Evolutionary conservation across 352 stramenopile genomes (phyloP).

Genomic region (Phytophthora chlamydospora): DNA sequence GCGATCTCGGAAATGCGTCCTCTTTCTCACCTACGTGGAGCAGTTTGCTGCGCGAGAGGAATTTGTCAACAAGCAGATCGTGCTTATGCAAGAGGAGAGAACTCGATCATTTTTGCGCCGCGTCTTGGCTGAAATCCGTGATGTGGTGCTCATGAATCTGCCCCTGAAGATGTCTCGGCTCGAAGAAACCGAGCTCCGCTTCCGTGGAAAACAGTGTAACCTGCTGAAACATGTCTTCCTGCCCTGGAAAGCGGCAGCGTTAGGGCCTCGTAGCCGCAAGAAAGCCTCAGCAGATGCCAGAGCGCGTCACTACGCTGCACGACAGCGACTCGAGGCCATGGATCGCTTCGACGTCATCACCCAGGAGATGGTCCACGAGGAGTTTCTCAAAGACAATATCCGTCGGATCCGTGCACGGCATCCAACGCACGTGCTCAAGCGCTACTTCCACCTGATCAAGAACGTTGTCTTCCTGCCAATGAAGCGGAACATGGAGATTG

Average conservation of each 20-base stretch:
- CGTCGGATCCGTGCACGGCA: conserved; percentile 48
- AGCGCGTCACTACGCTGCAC: conserved; percentile 49
- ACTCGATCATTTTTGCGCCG: conserved; percentile 44
- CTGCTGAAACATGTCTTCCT: conserved; percentile 44
- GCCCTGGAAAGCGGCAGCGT: conserved; percentile 59
- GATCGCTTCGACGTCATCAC: conserved; percentile 76
- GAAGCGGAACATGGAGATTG: conserved; percentile 44
- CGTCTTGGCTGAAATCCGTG: conserved; percentile 67
- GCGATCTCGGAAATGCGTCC: conserved; percentile 46
- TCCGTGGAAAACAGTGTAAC: conserved; percentile 48
- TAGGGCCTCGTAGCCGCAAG: conserved; percentile 70
- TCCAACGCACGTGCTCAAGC: conserved; percentile 47
- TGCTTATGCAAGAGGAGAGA: conserved; percentile 48
- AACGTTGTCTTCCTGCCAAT: conserved; percentile 49
- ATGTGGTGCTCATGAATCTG: conserved; percentile 75
- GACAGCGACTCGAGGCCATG: conserved; percentile 61
- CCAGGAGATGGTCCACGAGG: conserved; percentile 77
- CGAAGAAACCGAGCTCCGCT: conserved; percentile 63
- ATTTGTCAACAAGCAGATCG: conserved; percentile 63
- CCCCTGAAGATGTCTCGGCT: conserved; percentile 53
- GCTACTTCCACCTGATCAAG: conserved; percentile 57
- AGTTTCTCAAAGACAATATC: conserved; percentile 84
- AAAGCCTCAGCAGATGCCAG: conserved; percentile 48
- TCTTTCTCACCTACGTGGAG: conserved; percentile 57
- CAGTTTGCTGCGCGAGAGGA: conserved; percentile 72